Evolutionary conservation across 257 asterid species (phyloP), one percentile per base, ranked within the genome.

Genomic region (Solanum commersonii): DNA sequence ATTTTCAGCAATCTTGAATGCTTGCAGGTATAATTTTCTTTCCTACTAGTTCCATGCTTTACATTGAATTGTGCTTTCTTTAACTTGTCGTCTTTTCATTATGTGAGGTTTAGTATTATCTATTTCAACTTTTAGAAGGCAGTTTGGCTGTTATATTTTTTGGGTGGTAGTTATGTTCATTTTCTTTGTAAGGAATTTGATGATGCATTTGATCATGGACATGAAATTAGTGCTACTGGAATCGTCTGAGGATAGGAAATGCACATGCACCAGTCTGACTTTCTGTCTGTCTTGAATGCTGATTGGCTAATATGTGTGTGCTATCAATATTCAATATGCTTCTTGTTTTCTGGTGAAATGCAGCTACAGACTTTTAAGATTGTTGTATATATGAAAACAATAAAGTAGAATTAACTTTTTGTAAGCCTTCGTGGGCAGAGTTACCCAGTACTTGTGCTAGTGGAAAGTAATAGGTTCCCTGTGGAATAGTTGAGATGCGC

Each of bases 1-100:
- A 33, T 97, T 97, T 93, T 97, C 99, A 3, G 99, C 98, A 23
- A 95, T 96, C 88, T 94, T 96, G 70, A 97, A 94, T 89, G 98
- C 99, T 87, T 96, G 99, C 99, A 97, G 98, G 99, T 96, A 91
- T 31, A 71, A 34, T 78, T 86, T 42, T 71, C 70, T 34, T 29
- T 33, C 49, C 63, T 49, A 1, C 42, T 49, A 18, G 44, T 49
- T 29, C 29, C 29, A 49, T 18, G 18, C 44, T 18, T 82, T 49
- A 82, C 70, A 18, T 82, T 82, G 29, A 82, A 5, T 31, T 46
- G 67, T 81, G 60, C 10, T 79, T 42, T 44, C 38, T 27, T 42
- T 6, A 44, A 27, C 3, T 25, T 23, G 22, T 46, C 27, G 16
- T 15, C 27, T 25, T 79, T 44, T 27, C 67, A 25, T 15, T 44